A percentile compares a stretch with the other conserved stretches of the same genome.
These are phyloP conservation scores for Extremus antarcticus DNA, from an alignment of 495 filamentous ascomycete genomes.

Conservation along the genomic window DNA sequence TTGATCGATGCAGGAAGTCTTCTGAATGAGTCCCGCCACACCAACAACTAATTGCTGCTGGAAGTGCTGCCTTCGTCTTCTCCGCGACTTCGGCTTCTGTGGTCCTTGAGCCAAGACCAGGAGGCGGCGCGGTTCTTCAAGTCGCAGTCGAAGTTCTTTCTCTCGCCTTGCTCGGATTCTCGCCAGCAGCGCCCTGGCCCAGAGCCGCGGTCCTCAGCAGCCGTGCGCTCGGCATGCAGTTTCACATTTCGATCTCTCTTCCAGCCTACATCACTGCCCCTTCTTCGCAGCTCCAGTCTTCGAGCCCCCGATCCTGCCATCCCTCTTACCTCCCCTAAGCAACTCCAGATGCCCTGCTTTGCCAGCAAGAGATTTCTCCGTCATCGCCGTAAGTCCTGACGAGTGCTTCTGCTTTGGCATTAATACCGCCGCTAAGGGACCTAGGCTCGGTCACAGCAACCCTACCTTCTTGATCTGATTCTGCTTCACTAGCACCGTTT, in stretches of 20 bases:
- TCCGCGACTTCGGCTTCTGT: too few relatives aligned
- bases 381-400: conserved; percentile 50
- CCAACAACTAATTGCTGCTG: too few relatives aligned
- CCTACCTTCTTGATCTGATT: conserved; percentile 52
- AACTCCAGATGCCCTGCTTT: conserved; percentile 67
- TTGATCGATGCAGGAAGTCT: background rate
- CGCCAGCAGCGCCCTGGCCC: background rate
- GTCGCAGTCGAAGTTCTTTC: too few relatives aligned
- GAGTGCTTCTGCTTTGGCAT: conserved; percentile 45
- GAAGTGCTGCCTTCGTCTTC: too few relatives aligned
- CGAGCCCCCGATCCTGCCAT: conserved; percentile 26
- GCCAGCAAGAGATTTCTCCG: conserved; percentile 54
- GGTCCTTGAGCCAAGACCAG: too few relatives aligned
- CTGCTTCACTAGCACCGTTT: conserved; percentile 46
- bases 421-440: background rate
- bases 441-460: background rate
- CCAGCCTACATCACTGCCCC: background rate
- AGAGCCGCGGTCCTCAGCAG: background rate
- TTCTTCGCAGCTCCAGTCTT: conserved; percentile 26
- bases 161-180: background rate
- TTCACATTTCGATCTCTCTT: background rate
- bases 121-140: too few relatives aligned
- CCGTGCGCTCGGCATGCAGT: too few relatives aligned
- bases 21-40: too few relatives aligned
- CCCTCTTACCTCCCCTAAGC: conserved; percentile 55